Evolutionary conservation across 2,329 filamentous ascomycete species (phyloP).

Genomic region (Aspergillus melleus): DNA sequence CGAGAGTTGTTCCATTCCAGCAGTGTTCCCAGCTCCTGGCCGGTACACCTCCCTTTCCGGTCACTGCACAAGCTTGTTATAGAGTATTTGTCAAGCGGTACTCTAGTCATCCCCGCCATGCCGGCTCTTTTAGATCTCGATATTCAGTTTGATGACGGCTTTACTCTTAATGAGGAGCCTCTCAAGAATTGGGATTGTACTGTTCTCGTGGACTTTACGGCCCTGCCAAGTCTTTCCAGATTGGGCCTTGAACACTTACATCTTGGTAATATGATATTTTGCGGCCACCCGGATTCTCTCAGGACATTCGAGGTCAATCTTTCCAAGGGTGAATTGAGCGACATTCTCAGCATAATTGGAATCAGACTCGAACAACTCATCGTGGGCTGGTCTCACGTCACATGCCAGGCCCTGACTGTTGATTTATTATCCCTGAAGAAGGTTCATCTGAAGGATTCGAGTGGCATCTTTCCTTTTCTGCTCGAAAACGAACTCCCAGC

Average conservation of each 20-base stretch:
- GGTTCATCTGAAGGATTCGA: conserved; percentile 2
- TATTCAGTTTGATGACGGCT: not conserved
- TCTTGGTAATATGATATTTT: conserved; percentile 3
- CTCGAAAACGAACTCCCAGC: not conserved
- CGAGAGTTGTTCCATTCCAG: not conserved
- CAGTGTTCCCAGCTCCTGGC: not conserved
- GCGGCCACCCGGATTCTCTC: not conserved
- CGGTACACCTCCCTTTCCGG: not conserved
- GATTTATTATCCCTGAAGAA: conserved; percentile 3
- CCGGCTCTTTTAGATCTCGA: conserved; percentile 1
- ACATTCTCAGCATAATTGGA: conserved; percentile 1
- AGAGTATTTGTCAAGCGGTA: not conserved
- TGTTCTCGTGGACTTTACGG: conserved; percentile 1
- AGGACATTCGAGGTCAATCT: not conserved
- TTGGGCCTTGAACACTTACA: not conserved
- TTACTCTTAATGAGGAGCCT: not conserved
- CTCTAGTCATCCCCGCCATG: conserved; percentile 1
- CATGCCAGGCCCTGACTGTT: not conserved
- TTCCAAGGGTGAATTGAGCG: conserved; percentile 1
- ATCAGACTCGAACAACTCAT: not conserved
- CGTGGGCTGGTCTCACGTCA: not conserved
- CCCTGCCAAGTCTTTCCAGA: not conserved
- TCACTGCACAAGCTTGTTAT: not conserved
- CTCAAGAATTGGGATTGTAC: not conserved
- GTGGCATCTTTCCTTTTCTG: conserved; percentile 1